Evolutionary conservation across 495 filamentous ascomycete species (phyloP), one percentile per base, ranked within the genome.

Genomic region (Geopyxis carbonaria): DNA sequence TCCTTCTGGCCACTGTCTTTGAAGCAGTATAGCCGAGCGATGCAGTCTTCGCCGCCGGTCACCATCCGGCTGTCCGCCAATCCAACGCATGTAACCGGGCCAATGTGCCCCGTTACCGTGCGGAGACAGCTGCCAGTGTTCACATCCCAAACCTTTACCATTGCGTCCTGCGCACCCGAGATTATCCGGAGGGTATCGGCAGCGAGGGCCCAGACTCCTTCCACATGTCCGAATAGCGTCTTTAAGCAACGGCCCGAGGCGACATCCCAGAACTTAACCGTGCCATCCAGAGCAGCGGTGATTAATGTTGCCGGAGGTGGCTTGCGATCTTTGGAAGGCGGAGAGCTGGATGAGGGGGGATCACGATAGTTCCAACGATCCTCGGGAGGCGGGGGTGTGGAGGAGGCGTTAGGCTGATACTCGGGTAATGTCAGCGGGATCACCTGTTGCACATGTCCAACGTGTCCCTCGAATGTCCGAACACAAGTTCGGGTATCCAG

Each of bases 111-210:
- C 13, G 80, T 78, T 48, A 89, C 87, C 1, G 87, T 95, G 27
- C 83, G 65, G 57, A 93, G 82, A 56, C 85, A 93, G 45, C 76
- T 82, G 3, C 91, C 87, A 9, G 79, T 82, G 48, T 83, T 64
- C 20, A 87, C 75, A 61, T 95, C 87, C 91, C 91, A 97, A 25
- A 91, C 77, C 57, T 94, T 94, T 57, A 93, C 79, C 75, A 86
- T 94, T 25, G 79, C 73, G 59, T 99, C 89, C 58, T 94, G 77
- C 23, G 80, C 78, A 8, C 86, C 89, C 38, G 76, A 80, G 23
- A 94, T 82, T 21, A 93, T 72, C 11, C 89, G 73, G 23, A 99
- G 64, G 0, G 80, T 84, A 56, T 99, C 91, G 1, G 81, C 91
- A 1, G 81, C 86, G 4, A 99, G 68, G 7, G 80, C 78, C 89